A percentile compares a stretch with the other conserved stretches of the same genome.
Conservation (phyloP, 495 filamentous ascomycete genomes). For the Penicillium nucicola region DNA sequence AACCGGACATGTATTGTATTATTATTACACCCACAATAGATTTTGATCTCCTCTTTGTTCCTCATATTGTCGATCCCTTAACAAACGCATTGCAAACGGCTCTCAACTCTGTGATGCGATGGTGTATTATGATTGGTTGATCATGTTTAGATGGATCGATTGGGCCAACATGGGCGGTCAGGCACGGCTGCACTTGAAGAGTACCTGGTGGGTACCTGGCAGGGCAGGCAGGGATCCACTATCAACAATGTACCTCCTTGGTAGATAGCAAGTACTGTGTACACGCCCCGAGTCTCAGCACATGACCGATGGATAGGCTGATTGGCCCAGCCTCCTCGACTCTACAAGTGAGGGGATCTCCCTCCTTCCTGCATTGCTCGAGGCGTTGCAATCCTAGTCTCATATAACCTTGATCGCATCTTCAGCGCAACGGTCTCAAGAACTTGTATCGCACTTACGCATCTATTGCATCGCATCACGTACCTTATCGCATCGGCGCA, state of each 20-base stretch:
- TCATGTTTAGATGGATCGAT: not conserved
- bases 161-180: conserved; percentile 11
- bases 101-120: not conserved
- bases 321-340: conserved; percentile 30
- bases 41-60: conserved; percentile 19
- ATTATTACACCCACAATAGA: conserved; percentile 37
- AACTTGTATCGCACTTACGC: conserved; percentile 1
- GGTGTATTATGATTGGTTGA: not conserved
- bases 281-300: conserved; percentile 8
- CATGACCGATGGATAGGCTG: conserved; percentile 10
- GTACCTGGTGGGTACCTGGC: not conserved
- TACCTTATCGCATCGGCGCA: conserved; percentile 13
- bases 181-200: not conserved
- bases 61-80: not conserved
- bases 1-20: conserved; percentile 46
- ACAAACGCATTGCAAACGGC: conserved; percentile 7
- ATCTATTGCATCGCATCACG: conserved; percentile 12
- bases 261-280: conserved; percentile 3
- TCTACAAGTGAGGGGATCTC: conserved; percentile 20
- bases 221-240: no score
- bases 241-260: not conserved
- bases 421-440: conserved; percentile 5
- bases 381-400: conserved; percentile 13
- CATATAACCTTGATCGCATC: conserved; percentile 6
- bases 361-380: conserved; percentile 13